Evolutionary conservation across 2,329 filamentous ascomycete genomes (phyloP), one percentile per base, ranked within the genome.

Genomic region (Nectriaceae sp.): DNA sequence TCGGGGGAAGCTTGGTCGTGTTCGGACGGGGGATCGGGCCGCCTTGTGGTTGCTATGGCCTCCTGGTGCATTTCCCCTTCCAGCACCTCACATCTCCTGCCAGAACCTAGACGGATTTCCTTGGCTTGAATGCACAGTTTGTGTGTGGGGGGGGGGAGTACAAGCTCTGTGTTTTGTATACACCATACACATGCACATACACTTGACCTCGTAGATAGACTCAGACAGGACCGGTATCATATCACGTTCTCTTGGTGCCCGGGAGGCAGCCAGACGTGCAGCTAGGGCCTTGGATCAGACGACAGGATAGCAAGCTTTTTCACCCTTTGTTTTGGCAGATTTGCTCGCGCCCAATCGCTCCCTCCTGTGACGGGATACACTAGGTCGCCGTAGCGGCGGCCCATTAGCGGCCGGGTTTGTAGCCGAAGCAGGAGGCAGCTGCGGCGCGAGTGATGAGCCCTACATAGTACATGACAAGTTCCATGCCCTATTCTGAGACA

Each of bases 331-430:
- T n/a, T n/a, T n/a, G n/a, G n/a, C n/a, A n/a, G n/a, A n/a, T n/a
- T n/a, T n/a, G n/a, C 24, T 29, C 24, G 24, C 24, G 24, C 24
- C 44, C 44, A 46, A 46, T 46, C 36, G 44, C 13, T 26, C 22
- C 44, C 22, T 26, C 44, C 22, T 35, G 24, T 46, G 36, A 33
- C 35, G 21, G 19, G 37, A 18, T 31, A 41, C 36, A 13, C 24
- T 29, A 29, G 24, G 24, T 13, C 24, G 13, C 24, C 13, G 24
- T 29, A 29, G 24, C 24, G 24, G 24, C 24, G 24, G 24, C 24
- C 24, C 24, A 13, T 29, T 6, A 29, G 24, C 24, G 24, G 24
- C 24, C 24, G 24, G 24, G 6, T 29, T 29, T 6, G 13, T 6
- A 29, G 6, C 24, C 24, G 6, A 13, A 13, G n/a, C n/a, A n/a